Conservation (phyloP, 2,329 filamentous ascomycete species). For the Tolypocladium sp. region DNA sequence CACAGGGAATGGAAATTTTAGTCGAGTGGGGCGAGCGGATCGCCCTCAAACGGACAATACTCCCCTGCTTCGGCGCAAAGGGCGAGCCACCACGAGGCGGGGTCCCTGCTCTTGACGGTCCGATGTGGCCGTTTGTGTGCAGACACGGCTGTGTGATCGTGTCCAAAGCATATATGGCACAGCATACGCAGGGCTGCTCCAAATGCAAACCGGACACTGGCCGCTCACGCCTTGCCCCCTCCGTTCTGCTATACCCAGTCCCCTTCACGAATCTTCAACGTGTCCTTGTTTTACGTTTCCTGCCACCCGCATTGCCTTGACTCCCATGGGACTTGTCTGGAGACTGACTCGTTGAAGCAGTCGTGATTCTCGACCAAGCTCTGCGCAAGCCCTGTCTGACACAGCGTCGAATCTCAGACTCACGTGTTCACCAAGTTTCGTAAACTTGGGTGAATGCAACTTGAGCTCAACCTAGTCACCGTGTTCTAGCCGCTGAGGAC, state of each 20-base stretch:
- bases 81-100: background rate
- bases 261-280: background rate
- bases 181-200: background rate
- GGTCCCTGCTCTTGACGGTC: background rate
- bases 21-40: constrained; percentile 12
- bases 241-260: background rate
- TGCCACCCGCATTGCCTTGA: background rate
- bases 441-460: background rate
- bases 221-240: constrained; percentile 1
- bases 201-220: background rate
- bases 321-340: background rate
- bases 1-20: constrained; percentile 15
- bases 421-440: background rate
- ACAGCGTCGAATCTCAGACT: background rate
- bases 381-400: background rate
- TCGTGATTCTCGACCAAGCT: background rate
- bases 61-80: background rate
- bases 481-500: background rate
- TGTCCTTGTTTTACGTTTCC: background rate
- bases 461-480: background rate
- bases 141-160: background rate
- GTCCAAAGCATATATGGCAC: background rate
- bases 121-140: background rate
- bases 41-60: background rate
- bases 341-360: background rate